Percentiles rank a stretch among this genome's conserved stretches.
Evolutionary conservation across 2,329 filamentous ascomycete genomes (phyloP).

Genomic region (Scopulariopsis brevicaulis): DNA sequence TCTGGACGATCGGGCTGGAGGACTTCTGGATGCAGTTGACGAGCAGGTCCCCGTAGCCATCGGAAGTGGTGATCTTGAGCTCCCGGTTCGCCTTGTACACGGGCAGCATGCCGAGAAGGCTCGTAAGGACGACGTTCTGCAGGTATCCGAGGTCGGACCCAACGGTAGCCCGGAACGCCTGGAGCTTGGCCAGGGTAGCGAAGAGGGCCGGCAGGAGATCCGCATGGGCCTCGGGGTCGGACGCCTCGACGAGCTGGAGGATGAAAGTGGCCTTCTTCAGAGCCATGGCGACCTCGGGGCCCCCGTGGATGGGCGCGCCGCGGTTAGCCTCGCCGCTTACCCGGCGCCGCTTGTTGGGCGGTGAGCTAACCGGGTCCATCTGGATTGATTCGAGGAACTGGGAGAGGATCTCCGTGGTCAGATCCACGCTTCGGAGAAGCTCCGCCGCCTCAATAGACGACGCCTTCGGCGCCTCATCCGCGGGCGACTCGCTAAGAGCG

Average conservation of each 20-base stretch:
- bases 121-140: constrained; percentile 72
- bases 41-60: constrained; percentile 78
- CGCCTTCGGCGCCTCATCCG: constrained; percentile 17
- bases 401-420: constrained; percentile 61
- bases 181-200: constrained; percentile 73
- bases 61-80: constrained; percentile 62
- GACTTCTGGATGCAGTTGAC: constrained; percentile 92
- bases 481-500: constrained; percentile 29
- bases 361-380: constrained; percentile 58
- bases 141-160: constrained; percentile 85
- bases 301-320: constrained; percentile 48
- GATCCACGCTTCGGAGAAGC: constrained; percentile 59
- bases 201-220: constrained; percentile 73
- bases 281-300: constrained; percentile 52
- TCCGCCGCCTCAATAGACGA: constrained; percentile 49
- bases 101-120: constrained; percentile 74
- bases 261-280: constrained; percentile 76
- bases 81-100: constrained; percentile 52
- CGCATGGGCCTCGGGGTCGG: constrained; percentile 62
- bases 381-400: constrained; percentile 66
- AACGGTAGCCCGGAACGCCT: constrained; percentile 70
- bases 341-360: constrained; percentile 67
- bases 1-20: constrained; percentile 86
- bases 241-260: constrained; percentile 76
- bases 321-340: constrained; percentile 59